These are phyloP conservation scores for Mesembryanthemum crystallinum DNA, from an alignment of 148 eudicot genomes.

Conservation along the genomic window DNA sequence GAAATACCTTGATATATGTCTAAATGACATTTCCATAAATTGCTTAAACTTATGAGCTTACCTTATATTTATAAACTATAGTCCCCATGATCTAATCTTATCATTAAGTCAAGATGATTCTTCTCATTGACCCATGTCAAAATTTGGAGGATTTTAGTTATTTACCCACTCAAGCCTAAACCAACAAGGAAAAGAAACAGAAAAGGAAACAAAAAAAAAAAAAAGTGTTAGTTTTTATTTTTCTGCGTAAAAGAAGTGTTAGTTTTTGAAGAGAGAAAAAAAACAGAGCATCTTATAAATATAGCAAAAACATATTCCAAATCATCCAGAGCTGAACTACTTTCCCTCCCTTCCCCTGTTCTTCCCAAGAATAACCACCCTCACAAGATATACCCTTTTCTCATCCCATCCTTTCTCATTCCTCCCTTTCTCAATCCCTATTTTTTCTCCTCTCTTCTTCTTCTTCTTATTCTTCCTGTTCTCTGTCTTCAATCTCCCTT, in stretches of 20 bases:
- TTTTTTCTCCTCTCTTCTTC: background rate
- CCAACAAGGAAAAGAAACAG: no score
- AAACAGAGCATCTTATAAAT: slow-evolving; percentile 24
- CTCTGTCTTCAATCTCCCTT: background rate
- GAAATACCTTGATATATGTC: no score
- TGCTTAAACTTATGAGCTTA: background rate
- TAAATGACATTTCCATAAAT: background rate
- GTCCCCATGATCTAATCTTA: no score
- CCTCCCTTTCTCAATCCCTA: background rate
- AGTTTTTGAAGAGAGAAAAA: background rate
- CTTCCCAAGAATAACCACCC: slow-evolving; percentile 35
- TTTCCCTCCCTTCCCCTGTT: slow-evolving; percentile 23
- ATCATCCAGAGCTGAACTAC: slow-evolving; percentile 21
- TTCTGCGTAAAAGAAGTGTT: background rate
- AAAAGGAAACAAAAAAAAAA: background rate
- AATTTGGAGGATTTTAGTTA: background rate
- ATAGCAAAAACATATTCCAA: slow-evolving; percentile 35
- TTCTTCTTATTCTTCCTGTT: slow-evolving; percentile 8
- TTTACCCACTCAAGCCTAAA: background rate
- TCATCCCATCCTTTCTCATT: slow-evolving; percentile 6
- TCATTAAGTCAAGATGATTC: background rate
- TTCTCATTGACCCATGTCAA: background rate
- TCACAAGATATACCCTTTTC: slow-evolving; percentile 37
- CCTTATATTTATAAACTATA: no score
- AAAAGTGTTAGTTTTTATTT: background rate